Evolutionary conservation across 257 asterid species (phyloP), one percentile per base, ranked within the genome.

Genomic region (Solanum medicagineum): DNA sequence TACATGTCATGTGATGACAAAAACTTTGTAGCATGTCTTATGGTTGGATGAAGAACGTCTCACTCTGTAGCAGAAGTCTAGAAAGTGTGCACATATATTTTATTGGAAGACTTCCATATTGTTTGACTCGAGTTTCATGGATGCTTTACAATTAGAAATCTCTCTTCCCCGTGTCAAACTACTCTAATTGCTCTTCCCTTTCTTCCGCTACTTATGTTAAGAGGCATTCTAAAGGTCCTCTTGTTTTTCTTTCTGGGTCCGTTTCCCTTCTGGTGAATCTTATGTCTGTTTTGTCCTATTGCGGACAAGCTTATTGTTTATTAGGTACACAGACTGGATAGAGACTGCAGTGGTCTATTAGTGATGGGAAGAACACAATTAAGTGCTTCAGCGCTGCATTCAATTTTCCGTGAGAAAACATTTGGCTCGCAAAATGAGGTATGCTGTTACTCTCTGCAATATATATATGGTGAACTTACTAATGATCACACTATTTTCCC

Each of bases 321-420:
- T 65, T 92, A 96, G 99, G 98, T 95, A 75, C 98, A 96, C 93
- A 93, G 99, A 86, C 98, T 96, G 86, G 99, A 96, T 88, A 91
- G 95, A 88, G 98, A 94, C 89, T 90, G 98, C 92, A 96, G 98
- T 84, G 99, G 99, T 87, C 89, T 96, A 90, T 88, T 96, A 89
- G 93, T 96, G 89, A 92, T 96, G 98, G 98, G 99, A 86, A 96
- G 97, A 91, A 93, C 98, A 85, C 94, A 91, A 69, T 89, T 92
- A 91, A 96, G 95, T 90, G 89, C 99, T 55, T 89, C 94, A 53
- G 87, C 92, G 86, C 90, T 96, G 87, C 99, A 96, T 90, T 93
- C 99, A 13, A 88, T 96, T 86, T 94, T 96, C 81, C 98, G 97
- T 17, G 98, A 96, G 94, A 94, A 95, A 92, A 96, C 98, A 65